Evolutionary conservation across 2,329 filamentous ascomycete genomes (phyloP).

Genomic region (Beauveria sp.): DNA sequence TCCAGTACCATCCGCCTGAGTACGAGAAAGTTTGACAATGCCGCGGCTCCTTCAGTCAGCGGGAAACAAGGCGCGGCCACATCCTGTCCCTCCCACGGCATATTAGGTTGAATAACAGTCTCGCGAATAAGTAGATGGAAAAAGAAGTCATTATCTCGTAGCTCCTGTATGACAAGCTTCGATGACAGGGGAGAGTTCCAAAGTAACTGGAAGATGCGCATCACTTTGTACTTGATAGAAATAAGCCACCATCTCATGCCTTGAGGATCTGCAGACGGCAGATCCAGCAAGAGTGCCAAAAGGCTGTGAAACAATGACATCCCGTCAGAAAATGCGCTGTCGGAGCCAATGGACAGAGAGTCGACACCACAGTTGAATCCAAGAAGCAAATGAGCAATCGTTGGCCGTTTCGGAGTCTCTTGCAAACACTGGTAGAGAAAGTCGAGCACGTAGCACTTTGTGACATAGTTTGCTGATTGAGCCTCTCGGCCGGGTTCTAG

Average conservation of each 20-base stretch:
- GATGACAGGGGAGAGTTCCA: constrained; percentile 80
- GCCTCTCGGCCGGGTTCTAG: constrained; percentile 68
- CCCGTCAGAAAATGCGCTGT: constrained; percentile 62
- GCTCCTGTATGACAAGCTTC: constrained; percentile 64
- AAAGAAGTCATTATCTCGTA: constrained; percentile 74
- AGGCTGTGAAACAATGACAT: constrained; percentile 80
- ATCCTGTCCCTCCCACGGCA: constrained; percentile 65
- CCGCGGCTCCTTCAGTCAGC: constrained; percentile 55
- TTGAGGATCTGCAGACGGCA: constrained; percentile 56
- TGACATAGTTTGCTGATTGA: constrained; percentile 64
- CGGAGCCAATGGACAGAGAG: constrained; percentile 58
- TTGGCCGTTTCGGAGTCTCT: constrained; percentile 68
- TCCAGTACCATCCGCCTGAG: constrained; percentile 72
- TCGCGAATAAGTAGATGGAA: constrained; percentile 68
- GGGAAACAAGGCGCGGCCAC: constrained; percentile 60
- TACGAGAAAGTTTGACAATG: constrained; percentile 70
- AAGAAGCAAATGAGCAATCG: constrained; percentile 81
- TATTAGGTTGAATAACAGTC: constrained; percentile 58
- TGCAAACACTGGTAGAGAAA: constrained; percentile 77
- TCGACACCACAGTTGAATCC: constrained; percentile 75
- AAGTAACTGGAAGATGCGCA: constrained; percentile 70
- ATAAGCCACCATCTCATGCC: constrained; percentile 62
- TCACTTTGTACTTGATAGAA: constrained; percentile 57
- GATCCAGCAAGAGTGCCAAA: constrained; percentile 60
- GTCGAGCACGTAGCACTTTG: constrained; percentile 77